phyloP scores from a whole-genome alignment of 225 moss, liverwort and hornwort genomes.

The Climacium dendroides region DNA sequence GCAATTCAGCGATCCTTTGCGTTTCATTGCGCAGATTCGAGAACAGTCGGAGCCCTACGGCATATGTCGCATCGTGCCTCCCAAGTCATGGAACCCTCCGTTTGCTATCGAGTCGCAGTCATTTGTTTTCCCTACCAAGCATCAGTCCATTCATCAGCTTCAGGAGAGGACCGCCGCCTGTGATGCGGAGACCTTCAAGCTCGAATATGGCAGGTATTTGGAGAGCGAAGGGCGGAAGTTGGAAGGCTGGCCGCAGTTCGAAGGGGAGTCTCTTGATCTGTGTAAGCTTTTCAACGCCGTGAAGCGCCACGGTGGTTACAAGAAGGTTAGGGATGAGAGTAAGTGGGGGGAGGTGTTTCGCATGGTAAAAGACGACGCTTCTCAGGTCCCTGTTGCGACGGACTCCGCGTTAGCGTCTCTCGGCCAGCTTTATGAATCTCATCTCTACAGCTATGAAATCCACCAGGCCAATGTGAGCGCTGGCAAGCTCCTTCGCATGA shows the following conservation, averaged over 20 bases:
- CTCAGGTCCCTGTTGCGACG: conserved; percentile 5
- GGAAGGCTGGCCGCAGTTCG: conserved; percentile 64
- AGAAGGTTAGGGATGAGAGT: conserved; percentile 66
- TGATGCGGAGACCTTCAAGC: conserved; percentile 93
- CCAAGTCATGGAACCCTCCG: conserved; percentile 85
- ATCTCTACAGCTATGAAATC: conserved; percentile 63
- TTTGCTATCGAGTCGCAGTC: conserved; percentile 80
- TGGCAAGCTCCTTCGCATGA: conserved; percentile 70
- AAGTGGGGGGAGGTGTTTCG: conserved; percentile 93
- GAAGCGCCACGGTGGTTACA: conserved; percentile 93
- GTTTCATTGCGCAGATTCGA: conserved; percentile 86
- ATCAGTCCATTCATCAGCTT: conserved; percentile 93
- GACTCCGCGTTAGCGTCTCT: conserved; percentile 34
- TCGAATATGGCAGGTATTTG: conserved; percentile 77
- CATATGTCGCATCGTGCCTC: conserved; percentile 96
- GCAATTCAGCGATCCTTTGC: conserved; percentile 81
- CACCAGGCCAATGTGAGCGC: conserved; percentile 83
- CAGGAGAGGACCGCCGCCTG: conserved; percentile 95
- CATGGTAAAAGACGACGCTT: conserved; percentile 44
- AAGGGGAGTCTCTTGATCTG: conserved; percentile 74
- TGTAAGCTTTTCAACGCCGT: conserved; percentile 92
- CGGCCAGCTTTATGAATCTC: conserved; percentile 60
- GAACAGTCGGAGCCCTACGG: conserved; percentile 78
- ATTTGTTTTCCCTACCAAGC: conserved; percentile 96
- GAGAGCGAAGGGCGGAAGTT: conserved; percentile 47